Percentiles rank a stretch among this genome's conserved stretches.
These are phyloP conservation scores for Coniella vitis DNA, from an alignment of 2,329 filamentous ascomycete genomes.

Conservation along the genomic window DNA sequence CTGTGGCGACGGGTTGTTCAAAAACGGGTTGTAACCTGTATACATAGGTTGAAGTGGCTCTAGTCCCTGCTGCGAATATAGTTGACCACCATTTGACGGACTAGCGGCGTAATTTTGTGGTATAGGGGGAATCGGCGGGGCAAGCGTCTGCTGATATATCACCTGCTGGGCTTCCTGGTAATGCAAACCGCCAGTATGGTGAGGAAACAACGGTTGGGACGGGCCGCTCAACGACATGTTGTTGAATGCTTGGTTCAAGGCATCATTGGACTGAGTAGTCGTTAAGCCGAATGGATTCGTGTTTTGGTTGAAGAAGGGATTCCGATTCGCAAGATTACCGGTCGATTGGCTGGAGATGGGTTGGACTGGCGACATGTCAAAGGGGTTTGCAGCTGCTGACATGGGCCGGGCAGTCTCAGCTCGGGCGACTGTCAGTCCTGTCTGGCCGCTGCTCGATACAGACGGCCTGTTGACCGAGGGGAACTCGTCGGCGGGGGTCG, in stretches of 20 bases:
- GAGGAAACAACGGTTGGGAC: slow-evolving; percentile 61
- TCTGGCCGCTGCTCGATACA: slow-evolving; percentile 27
- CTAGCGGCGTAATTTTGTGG: slow-evolving; percentile 33
- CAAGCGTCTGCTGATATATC: slow-evolving; percentile 37
- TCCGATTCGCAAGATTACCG: slow-evolving; percentile 51
- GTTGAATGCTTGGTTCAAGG: slow-evolving; percentile 65
- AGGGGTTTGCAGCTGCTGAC: slow-evolving; percentile 54
- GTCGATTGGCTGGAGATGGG: slow-evolving; percentile 61
- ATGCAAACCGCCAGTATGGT: slow-evolving; percentile 61
- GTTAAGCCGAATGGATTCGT: slow-evolving; percentile 53
- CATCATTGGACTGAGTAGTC: slow-evolving; percentile 32
- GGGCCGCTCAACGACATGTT: slow-evolving; percentile 59
- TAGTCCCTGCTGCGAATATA: slow-evolving; percentile 27
- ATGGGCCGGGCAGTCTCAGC: slow-evolving; percentile 16
- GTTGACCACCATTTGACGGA: slow-evolving; percentile 36
- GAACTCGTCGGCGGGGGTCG: slow-evolving; percentile 13
- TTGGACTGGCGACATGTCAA: slow-evolving; percentile 51
- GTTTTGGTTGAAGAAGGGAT: slow-evolving; percentile 57
- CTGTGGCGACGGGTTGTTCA: slow-evolving; percentile 30
- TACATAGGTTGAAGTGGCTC: slow-evolving; percentile 29
- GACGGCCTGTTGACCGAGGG: slow-evolving; percentile 29
- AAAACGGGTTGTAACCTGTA: slow-evolving; percentile 47
- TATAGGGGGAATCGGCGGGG: slow-evolving; percentile 35
- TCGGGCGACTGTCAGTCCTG: slow-evolving; percentile 19
- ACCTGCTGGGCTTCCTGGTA: slow-evolving; percentile 35